Evolutionary conservation across 495 filamentous ascomycete genomes (phyloP), one percentile per base, ranked within the genome.

Genomic region (Podospora conica): DNA sequence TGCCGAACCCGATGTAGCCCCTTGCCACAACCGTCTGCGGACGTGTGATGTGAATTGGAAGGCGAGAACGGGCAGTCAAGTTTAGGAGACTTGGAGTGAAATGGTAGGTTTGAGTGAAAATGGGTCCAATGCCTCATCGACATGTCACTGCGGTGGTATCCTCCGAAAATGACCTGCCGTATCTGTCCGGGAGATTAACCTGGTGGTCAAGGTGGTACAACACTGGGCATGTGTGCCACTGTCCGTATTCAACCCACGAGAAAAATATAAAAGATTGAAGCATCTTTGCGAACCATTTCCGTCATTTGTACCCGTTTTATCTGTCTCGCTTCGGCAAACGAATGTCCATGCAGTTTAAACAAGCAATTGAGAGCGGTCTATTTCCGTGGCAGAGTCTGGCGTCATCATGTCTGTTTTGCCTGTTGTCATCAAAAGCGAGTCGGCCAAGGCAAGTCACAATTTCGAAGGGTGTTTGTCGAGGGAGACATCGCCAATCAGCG

Each of bases 371-470:
- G 28, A 57, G 54, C 23, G 22, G 22, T 64, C 63, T 55, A 53
- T 28, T 29, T 63, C 24, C n/a, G 31, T 12, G 21, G 24, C 24
- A 54, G 55, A 20, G 53, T 28, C 22, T 48, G 15, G 55, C 21
- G 55, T 27, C 25, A 27, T 27, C 6, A n/a, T 56, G 55, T 24
- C 20, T 12, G 27, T 57, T 56, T 29, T 40, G 55, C 54, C 55
- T 33, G 28, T 56, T 40, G 25, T 33, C 22, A 28, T 58, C 54
- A 40, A 48, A 48, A 48, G 33, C 40, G 40, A 48, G 40, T 48
- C 40, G 55, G 54, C 53, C 62, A 55, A 64, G 54, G 33, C 53
- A 27, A 64, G 62, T 25, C 63, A 55, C 63, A 64, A 64, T 64
- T 64, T 64, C 28, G 22, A 22, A 29, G 21, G 20, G 28, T 27